Conservation (phyloP, 1,139 yeast species). For the Candida gigantensis region DNA sequence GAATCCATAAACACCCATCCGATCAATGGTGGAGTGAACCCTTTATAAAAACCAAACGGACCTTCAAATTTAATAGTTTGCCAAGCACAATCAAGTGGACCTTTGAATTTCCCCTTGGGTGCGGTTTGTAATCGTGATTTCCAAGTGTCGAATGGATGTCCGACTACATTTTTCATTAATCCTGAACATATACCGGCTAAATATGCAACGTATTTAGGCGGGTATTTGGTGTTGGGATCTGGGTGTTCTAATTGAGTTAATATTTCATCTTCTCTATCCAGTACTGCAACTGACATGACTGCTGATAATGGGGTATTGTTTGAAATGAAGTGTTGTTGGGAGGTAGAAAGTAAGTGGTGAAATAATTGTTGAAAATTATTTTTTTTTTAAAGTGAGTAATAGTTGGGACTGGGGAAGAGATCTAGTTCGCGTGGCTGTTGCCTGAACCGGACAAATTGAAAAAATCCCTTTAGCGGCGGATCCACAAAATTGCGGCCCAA, state of each 20-base stretch:
- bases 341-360: background rate
- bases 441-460: too few relatives aligned
- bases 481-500: too few relatives aligned
- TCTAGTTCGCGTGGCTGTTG: too few relatives aligned
- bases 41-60: slow-evolving; percentile 73
- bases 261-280: slow-evolving; percentile 29
- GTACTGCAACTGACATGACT: slow-evolving; percentile 29
- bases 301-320: background rate
- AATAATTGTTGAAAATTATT: too few relatives aligned
- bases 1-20: slow-evolving; percentile 96
- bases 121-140: slow-evolving; percentile 89
- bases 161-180: slow-evolving; percentile 81
- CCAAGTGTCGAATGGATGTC: slow-evolving; percentile 92
- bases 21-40: slow-evolving; percentile 87
- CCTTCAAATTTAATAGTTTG: slow-evolving; percentile 79
- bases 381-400: too few relatives aligned
- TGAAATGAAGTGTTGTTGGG: too few relatives aligned
- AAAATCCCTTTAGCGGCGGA: too few relatives aligned
- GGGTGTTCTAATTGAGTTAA: slow-evolving; percentile 16
- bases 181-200: slow-evolving; percentile 89
- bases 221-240: slow-evolving; percentile 21
- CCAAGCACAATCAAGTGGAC: slow-evolving; percentile 78
- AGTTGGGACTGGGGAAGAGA: too few relatives aligned
- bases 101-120: slow-evolving; percentile 65
- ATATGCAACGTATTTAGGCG: slow-evolving; percentile 70